phyloP scores from a whole-genome alignment of 129 eudicot species.

The Arctium minus region DNA sequence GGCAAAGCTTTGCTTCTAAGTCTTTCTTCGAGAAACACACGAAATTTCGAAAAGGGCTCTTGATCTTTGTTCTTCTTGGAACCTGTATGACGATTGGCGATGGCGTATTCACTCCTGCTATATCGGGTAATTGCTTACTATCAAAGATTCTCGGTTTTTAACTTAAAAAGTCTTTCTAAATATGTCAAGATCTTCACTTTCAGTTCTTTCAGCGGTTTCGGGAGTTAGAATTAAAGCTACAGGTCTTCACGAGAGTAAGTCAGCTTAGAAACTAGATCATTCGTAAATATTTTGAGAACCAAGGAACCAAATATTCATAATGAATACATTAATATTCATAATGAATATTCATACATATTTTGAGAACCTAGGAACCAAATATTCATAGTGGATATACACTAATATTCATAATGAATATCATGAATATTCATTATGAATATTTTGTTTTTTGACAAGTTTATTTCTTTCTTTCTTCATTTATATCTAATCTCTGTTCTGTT shows the following conservation, averaged over 20 bases:
- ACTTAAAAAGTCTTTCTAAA: not conserved
- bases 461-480: not conserved
- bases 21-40: constrained; percentile 54
- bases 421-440: not conserved
- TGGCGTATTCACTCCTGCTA: constrained; percentile 65
- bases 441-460: not conserved
- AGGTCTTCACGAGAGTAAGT: constrained; percentile 52
- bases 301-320: too few relatives aligned
- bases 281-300: too few relatives aligned
- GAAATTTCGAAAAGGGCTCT: constrained; percentile 37
- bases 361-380: too few relatives aligned
- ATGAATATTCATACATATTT: not conserved
- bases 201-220: constrained; percentile 62
- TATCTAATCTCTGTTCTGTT: not conserved
- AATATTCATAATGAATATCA: too few relatives aligned
- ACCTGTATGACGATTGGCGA: constrained; percentile 64
- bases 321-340: too few relatives aligned
- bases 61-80: constrained; percentile 49
- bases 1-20: constrained; percentile 47
- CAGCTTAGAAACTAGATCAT: not conserved
- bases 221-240: constrained; percentile 44
- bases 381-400: not conserved
- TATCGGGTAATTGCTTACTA: constrained; percentile 39
- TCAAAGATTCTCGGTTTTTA: not conserved
- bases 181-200: constrained; percentile 6